Evolutionary conservation across 78 protist species (phyloP).

Genomic region (Polysphondylium violaceum): DNA sequence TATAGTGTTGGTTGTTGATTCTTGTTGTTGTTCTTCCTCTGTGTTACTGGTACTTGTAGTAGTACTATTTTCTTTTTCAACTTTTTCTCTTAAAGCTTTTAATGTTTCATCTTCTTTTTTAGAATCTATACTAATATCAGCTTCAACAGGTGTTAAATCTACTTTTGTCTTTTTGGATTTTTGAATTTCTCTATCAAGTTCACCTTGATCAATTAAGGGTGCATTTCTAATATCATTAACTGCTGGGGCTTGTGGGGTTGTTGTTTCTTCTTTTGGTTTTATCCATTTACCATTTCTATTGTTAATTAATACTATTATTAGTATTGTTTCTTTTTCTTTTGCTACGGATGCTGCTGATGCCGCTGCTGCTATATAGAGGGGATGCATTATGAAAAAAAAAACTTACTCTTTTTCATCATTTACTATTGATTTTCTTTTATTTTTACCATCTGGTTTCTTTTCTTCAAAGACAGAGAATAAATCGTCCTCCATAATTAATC

Average conservation of each 20-base stretch:
- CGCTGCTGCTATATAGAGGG: neutral
- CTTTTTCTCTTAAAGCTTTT: neutral
- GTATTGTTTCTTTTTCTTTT: neutral
- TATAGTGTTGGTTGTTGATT: neutral
- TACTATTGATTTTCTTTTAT: slow-evolving; percentile 5
- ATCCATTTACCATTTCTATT: slow-evolving; percentile 53
- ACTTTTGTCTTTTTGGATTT: slow-evolving; percentile 16
- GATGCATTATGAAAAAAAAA: neutral
- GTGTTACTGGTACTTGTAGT: neutral
- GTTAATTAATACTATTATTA: neutral
- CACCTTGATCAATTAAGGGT: slow-evolving; percentile 6
- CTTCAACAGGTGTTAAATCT: neutral
- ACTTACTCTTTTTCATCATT: slow-evolving; percentile 61
- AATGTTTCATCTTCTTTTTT: slow-evolving; percentile 13
- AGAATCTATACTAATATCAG: slow-evolving; percentile 50
- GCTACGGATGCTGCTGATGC: neutral
- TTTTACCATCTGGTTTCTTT: slow-evolving; percentile 2
- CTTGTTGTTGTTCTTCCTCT: neutral
- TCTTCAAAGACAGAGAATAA: slow-evolving; percentile 58
- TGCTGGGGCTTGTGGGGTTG: neutral
- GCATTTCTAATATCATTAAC: neutral
- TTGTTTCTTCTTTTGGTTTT: slow-evolving; percentile 15
- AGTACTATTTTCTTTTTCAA: neutral
- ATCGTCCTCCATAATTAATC: slow-evolving; percentile 32
- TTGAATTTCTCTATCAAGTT: slow-evolving; percentile 55